phyloP scores from a whole-genome alignment of 2,329 filamentous ascomycete species.

The Raffaelea ambrosiae region DNA sequence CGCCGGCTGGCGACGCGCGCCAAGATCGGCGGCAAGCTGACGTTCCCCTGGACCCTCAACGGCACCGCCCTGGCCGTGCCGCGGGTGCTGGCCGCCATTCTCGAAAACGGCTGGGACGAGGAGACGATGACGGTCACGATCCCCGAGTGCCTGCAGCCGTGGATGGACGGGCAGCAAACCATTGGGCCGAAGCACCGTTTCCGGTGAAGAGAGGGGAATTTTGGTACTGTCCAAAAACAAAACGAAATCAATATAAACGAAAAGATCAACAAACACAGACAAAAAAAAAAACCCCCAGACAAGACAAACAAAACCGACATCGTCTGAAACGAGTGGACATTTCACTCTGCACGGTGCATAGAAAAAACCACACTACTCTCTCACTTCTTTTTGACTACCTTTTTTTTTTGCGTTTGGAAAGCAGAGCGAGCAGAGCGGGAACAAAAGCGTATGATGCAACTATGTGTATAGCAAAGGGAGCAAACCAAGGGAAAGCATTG shows the following conservation, averaged over 20 bases:
- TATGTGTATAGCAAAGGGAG: background rate
- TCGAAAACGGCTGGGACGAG: conserved; percentile 89
- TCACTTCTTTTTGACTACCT: no score
- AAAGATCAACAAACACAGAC: no score
- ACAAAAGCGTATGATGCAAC: background rate
- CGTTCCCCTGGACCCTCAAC: conserved; percentile 85
- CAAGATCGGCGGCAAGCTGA: conserved; percentile 44
- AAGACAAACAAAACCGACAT: no score
- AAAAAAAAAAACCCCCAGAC: no score
- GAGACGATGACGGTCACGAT: conserved; percentile 57
- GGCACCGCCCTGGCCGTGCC: conserved; percentile 91
- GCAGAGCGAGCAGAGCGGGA: no score
- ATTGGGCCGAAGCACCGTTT: conserved; percentile 35
- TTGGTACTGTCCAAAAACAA: background rate
- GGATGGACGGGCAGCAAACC: conserved; percentile 69
- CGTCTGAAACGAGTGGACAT: no score
- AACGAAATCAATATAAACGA: no score
- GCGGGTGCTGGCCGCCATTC: conserved; percentile 74
- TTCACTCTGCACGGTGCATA: no score
- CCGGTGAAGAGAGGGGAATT: background rate
- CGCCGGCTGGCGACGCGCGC: conserved; percentile 71
- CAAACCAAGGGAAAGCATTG: no score
- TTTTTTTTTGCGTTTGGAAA: no score
- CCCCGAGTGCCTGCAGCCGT: conserved; percentile 70
- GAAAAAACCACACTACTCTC: no score